Conservation (phyloP, 1,284 basidiomycete genomes). For the Cutaneotrichosporon dermatis region DNA sequence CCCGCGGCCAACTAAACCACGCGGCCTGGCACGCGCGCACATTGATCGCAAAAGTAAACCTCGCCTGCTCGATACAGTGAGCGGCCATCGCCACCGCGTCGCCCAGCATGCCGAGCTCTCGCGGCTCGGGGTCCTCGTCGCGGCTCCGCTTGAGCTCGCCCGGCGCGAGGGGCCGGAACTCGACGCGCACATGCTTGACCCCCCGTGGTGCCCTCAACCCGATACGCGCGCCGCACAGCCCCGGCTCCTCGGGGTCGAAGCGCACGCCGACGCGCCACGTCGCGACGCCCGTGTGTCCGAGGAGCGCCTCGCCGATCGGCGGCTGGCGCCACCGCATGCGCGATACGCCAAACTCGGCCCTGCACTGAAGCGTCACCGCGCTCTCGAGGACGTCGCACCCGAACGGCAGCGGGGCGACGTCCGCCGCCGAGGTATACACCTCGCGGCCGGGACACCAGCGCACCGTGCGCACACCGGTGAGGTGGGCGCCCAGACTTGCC, state of each 20-base stretch:
- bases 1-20: neutral
- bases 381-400: neutral
- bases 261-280: neutral
- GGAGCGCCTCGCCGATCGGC: conserved; percentile 1
- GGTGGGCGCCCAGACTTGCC: neutral
- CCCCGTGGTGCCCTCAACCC: neutral
- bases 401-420: neutral
- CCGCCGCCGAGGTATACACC: neutral
- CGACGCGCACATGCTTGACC: neutral
- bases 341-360: neutral
- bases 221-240: neutral
- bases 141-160: conserved; percentile 1
- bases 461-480: conserved; percentile 4
- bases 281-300: neutral
- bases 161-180: neutral
- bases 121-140: neutral
- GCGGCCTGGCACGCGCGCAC: neutral
- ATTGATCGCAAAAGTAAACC: neutral
- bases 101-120: conserved; percentile 1
- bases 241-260: conserved; percentile 7
- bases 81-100: conserved; percentile 1
- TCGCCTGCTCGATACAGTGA: neutral
- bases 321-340: conserved; percentile 10
- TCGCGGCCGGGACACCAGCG: neutral
- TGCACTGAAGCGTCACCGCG: neutral